Percentiles rank a stretch among this genome's conserved stretches.
Evolutionary conservation across 148 eudicot species (phyloP).

Genomic region (Mesembryanthemum crystallinum): DNA sequence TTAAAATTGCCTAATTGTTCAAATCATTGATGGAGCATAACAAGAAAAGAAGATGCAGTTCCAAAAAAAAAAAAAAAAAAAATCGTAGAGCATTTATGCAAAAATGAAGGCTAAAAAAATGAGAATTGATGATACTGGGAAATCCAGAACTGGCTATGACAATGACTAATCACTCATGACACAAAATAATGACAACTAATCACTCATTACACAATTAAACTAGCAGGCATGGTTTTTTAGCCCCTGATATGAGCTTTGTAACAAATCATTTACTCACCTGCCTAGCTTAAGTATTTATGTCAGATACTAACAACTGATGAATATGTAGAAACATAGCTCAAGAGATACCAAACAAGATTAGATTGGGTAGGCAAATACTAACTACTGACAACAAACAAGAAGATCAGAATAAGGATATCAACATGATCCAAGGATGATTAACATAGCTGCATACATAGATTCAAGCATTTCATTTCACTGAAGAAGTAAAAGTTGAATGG

Average conservation of each 20-base stretch:
- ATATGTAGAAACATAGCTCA: background rate
- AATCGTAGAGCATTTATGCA: background rate
- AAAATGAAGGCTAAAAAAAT: background rate
- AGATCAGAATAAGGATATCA: background rate
- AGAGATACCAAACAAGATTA: background rate
- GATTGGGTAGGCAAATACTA: background rate
- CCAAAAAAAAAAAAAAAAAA: background rate
- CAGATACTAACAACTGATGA: background rate
- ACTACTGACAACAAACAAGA: background rate
- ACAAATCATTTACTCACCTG: background rate
- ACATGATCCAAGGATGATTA: background rate
- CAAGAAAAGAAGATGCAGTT: background rate
- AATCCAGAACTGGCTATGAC: background rate
- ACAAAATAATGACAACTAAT: background rate
- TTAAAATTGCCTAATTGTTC: background rate
- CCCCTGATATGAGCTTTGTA: background rate
- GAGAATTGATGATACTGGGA: background rate
- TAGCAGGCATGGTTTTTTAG: background rate
- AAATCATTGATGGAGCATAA: background rate
- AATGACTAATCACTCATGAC: background rate
- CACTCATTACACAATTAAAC: background rate
- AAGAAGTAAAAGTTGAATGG: constrained; percentile 8
- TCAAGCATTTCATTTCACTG: background rate
- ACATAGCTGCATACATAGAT: background rate
- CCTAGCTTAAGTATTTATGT: background rate